These are phyloP conservation scores for Ophiostoma himal-ulmi DNA, from an alignment of 2,329 filamentous ascomycete species.

Conservation along the genomic window DNA sequence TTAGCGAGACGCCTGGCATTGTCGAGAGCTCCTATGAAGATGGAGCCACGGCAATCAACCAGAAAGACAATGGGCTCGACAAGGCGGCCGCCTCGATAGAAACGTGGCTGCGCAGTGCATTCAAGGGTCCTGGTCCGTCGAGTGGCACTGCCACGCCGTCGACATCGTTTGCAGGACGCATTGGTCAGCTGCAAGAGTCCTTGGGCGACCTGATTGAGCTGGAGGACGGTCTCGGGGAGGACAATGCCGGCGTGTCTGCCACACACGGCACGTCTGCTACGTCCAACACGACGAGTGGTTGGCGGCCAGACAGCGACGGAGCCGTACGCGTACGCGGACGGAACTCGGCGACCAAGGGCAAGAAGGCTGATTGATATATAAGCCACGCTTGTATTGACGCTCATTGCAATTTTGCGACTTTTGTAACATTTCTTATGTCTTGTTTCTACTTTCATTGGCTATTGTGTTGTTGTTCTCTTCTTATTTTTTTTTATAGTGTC, in stretches of 20 bases:
- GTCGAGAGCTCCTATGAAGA: conserved; percentile 47
- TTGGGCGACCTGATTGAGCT: conserved; percentile 66
- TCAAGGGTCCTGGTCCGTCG: conserved; percentile 35
- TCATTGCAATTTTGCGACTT: neutral
- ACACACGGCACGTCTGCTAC: conserved; percentile 24
- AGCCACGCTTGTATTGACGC: no score
- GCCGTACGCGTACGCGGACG: conserved; percentile 38
- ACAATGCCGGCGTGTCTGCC: conserved; percentile 33
- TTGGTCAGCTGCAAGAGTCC: conserved; percentile 33
- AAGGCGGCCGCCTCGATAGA: conserved; percentile 84
- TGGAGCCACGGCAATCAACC: conserved; percentile 34
- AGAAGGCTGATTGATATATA: conserved; percentile 40
- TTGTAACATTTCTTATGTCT: neutral
- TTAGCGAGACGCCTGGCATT: conserved; percentile 37
- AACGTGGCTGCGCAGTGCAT: conserved; percentile 81
- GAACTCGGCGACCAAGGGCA: conserved; percentile 35
- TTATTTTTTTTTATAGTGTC: neutral
- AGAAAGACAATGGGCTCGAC: conserved; percentile 58
- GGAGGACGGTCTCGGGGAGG: conserved; percentile 55
- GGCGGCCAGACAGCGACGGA: conserved; percentile 37
- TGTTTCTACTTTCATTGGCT: conserved; percentile 8
- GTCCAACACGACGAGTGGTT: conserved; percentile 32
- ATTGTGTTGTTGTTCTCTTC: neutral
- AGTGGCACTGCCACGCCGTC: conserved; percentile 16
- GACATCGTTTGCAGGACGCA: conserved; percentile 23